These are phyloP conservation scores for Phylloporus sp. DNA, from an alignment of 768 basidiomycete species.

Conservation along the genomic window DNA sequence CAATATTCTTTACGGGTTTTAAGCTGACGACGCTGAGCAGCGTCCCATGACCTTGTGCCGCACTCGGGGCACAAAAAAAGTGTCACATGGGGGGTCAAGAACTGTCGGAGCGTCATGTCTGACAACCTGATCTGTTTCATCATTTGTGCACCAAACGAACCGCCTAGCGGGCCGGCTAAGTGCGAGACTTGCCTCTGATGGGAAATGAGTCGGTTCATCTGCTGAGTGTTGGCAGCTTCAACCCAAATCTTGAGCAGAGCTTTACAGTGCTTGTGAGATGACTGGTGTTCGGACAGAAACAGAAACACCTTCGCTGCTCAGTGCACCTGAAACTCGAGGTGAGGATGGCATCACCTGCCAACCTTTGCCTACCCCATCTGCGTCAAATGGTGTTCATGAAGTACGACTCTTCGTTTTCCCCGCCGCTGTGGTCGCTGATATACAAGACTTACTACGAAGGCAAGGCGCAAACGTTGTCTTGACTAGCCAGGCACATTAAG, in stretches of 20 bases:
- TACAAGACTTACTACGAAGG: slow-evolving; percentile 45
- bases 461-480: slow-evolving; percentile 58
- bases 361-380: too few species aligned
- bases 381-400: too few species aligned
- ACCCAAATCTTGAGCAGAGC: too few species aligned
- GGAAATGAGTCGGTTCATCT: too few species aligned
- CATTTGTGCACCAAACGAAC: neutral
- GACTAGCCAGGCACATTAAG: slow-evolving; percentile 54
- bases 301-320: slow-evolving; percentile 44
- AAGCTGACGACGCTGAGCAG: neutral
- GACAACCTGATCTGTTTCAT: slow-evolving; percentile 1
- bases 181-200: too few species aligned
- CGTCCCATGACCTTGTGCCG: neutral
- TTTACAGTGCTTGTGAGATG: too few species aligned
- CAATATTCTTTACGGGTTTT: neutral
- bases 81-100: neutral
- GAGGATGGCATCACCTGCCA: too few species aligned
- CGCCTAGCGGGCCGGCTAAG: too few species aligned
- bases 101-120: neutral
- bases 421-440: slow-evolving; percentile 44
- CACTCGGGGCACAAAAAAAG: neutral
- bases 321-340: slow-evolving; percentile 77
- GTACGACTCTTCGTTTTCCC: too few species aligned
- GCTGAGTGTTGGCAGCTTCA: too few species aligned
- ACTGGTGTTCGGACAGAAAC: slow-evolving; percentile 54